These are phyloP conservation scores for Lavandula angustifolia DNA, from an alignment of 257 asterid species.

Conservation along the genomic window DNA sequence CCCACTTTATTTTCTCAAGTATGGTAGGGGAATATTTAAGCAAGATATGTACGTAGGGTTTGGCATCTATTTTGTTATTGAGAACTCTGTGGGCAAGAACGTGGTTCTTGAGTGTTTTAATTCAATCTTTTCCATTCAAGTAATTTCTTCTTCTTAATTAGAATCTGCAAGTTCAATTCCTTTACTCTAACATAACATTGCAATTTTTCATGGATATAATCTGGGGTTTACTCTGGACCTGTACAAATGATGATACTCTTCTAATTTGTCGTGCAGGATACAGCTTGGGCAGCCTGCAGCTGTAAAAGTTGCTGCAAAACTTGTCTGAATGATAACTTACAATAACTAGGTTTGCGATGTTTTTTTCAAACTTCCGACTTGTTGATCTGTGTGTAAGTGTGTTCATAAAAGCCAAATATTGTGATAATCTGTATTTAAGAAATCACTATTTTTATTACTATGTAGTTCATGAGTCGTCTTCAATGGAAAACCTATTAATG, in stretches of 20 bases:
- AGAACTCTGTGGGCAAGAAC: no score
- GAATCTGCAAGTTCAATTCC: no score
- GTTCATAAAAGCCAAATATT: neutral
- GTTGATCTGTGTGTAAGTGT: neutral
- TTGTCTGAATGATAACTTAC: slow-evolving; percentile 65
- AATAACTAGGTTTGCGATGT: slow-evolving; percentile 73
- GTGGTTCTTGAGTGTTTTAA: no score
- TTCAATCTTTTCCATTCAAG: no score
- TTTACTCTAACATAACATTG: no score
- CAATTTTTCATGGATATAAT: no score
- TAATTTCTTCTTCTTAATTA: no score
- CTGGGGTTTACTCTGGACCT: no score
- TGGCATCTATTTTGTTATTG: no score
- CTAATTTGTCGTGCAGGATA: slow-evolving; percentile 54
- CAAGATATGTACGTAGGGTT: no score
- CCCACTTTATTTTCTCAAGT: no score
- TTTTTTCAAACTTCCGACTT: slow-evolving; percentile 15
- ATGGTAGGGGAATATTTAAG: no score
- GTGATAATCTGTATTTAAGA: neutral
- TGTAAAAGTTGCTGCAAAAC: slow-evolving; percentile 87
- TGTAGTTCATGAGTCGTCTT: neutral
- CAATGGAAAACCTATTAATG: neutral
- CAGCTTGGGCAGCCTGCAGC: slow-evolving; percentile 92
- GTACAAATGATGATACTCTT: neutral
- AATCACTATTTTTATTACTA: neutral